Evolutionary conservation across 176 grass and related monocot species (phyloP), one percentile per base, ranked within the genome.

Genomic region (Zoysia japonica): DNA sequence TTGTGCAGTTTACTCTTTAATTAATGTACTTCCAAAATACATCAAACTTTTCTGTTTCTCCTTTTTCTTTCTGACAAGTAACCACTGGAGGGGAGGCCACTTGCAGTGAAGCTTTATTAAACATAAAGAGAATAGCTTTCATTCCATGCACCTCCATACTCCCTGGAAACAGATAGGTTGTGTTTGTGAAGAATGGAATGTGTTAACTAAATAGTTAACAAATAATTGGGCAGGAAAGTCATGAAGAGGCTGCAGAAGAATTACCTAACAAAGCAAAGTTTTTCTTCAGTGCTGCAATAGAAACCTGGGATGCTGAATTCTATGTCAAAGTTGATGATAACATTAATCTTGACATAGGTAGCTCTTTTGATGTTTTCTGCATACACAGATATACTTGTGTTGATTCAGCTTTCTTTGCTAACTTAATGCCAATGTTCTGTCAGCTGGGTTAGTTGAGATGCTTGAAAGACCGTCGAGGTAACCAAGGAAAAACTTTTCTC

Each of bases 291-390:
- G 84, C 92, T 0, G 96, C 96, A 65, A 79, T 93, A 79, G 89
- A 98, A 93, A 64, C 88, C 71, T 98, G 96, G 96, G 92, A 98
- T 86, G 92, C 96, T 48, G 92, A 94, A 41, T 98, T 93, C 64
- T 98, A 94, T 68, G 74, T 98, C 56, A 98, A 98, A 91, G 90
- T 98, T 78, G 90, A 98, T 68, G 96, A 98, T 76, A 87, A 87
- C 85, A 94, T 94, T 74, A 87, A 98, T 87, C 80, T 98, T 85
- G 85, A 94, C 63, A 44, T 98, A 77, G 83, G 96, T 98, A 83
- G 50, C 0, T 36, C 67, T 20, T 44, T 83, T 52, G 55, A 0
- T 79, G 20, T 36, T 60, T 5, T 84, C 47, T 69, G 43, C 5
- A 53, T 20, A 36, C 16, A 62, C 11, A 52, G 7, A 57, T 67